Evolutionary conservation across 73 alveolate species (phyloP).

Genomic region (Symbiodinium natans): DNA sequence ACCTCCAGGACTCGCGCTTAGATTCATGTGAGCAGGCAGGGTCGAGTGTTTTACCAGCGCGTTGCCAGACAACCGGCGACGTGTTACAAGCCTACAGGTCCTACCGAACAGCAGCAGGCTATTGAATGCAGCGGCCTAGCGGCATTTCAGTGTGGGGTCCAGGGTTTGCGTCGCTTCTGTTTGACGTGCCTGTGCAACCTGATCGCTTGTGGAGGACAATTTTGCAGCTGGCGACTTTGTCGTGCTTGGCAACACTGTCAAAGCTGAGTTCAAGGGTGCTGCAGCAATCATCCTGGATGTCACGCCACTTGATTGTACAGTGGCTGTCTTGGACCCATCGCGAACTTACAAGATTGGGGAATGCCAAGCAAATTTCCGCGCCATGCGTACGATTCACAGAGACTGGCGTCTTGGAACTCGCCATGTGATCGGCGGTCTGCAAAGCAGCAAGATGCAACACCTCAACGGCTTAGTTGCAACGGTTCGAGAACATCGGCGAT

Average conservation of each 20-base stretch:
- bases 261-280: neutral
- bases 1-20: neutral
- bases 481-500: constrained; percentile 72
- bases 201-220: constrained; percentile 14
- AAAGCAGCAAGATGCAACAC: constrained; percentile 81
- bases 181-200: neutral
- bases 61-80: neutral
- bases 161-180: neutral
- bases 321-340: constrained; percentile 51
- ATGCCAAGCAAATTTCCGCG: constrained; percentile 15
- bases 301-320: constrained; percentile 25
- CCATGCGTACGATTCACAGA: constrained; percentile 40
- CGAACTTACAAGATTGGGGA: neutral
- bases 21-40: constrained; percentile 64
- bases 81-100: neutral
- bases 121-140: constrained; percentile 25
- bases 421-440: constrained; percentile 60
- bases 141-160: neutral
- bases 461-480: constrained; percentile 54
- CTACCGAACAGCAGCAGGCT: constrained; percentile 73
- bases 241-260: constrained; percentile 9
- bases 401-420: constrained; percentile 72
- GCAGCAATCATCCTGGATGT: constrained; percentile 45
- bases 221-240: constrained; percentile 47
- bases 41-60: neutral